phyloP scores from a whole-genome alignment of 2,329 filamentous ascomycete genomes.

The Paecilomyces formosus region DNA sequence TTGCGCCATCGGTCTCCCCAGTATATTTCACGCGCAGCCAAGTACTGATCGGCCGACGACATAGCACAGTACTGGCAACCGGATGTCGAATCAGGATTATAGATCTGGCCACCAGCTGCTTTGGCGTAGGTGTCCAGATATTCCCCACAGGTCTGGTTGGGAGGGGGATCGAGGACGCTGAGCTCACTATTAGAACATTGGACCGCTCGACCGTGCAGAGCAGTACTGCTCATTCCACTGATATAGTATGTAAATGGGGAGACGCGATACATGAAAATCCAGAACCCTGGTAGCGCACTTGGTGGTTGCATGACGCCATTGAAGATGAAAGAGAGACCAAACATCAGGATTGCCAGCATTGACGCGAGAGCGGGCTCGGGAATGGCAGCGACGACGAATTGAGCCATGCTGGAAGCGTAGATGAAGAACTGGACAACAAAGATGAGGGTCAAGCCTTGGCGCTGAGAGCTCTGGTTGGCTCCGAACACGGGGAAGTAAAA shows the following conservation, averaged over 20 bases:
- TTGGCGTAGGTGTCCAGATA: conserved; percentile 56
- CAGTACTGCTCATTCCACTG: conserved; percentile 30
- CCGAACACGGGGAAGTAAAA: conserved; percentile 62
- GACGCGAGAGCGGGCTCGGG: conserved; percentile 55
- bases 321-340: background rate
- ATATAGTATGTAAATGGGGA: conserved; percentile 59
- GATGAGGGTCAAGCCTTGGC: conserved; percentile 59
- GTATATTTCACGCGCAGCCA: conserved; percentile 38
- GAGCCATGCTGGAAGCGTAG: conserved; percentile 64
- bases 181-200: conserved; percentile 27
- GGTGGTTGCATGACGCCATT: conserved; percentile 54
- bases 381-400: conserved; percentile 65
- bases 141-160: conserved; percentile 53
- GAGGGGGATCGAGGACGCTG: conserved; percentile 40
- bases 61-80: conserved; percentile 50
- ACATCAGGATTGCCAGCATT: conserved; percentile 2
- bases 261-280: conserved; percentile 69
- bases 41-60: conserved; percentile 41
- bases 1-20: conserved; percentile 46
- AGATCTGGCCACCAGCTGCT: conserved; percentile 49
- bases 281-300: conserved; percentile 58
- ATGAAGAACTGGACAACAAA: conserved; percentile 61
- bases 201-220: conserved; percentile 21
- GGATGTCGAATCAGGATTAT: conserved; percentile 50
- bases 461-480: conserved; percentile 40